phyloP scores from a whole-genome alignment of 169 alveolate genomes.

The Perkinsus olseni region DNA sequence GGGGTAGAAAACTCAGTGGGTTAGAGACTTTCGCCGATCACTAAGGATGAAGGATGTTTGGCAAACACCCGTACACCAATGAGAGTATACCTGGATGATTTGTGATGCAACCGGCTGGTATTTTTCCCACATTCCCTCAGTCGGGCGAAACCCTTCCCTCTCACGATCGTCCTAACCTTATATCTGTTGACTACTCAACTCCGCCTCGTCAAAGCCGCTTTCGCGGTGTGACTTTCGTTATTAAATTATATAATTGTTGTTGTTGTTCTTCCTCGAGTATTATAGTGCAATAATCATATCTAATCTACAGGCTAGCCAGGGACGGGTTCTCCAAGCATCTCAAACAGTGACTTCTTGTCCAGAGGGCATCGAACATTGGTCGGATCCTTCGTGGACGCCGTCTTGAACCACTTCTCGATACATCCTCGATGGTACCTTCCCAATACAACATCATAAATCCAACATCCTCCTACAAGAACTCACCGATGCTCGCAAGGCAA shows the following conservation, averaged over 20 bases:
- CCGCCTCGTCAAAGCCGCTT: not conserved
- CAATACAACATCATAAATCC: not conserved
- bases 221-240: not conserved
- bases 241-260: not conserved
- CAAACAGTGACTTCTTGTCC: not conserved
- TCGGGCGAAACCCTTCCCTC: too few species aligned
- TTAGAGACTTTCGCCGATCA: too few species aligned
- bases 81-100: too few species aligned
- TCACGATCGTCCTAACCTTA: too few species aligned
- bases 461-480: not conserved
- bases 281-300: not conserved
- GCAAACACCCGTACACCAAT: too few species aligned
- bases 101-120: too few species aligned
- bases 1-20: too few species aligned
- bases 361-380: not conserved
- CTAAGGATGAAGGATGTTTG: too few species aligned
- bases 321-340: not conserved
- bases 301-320: not conserved
- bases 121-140: too few species aligned
- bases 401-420: not conserved
- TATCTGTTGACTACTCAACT: too few species aligned
- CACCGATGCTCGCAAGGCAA: not conserved
- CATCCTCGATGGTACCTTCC: not conserved
- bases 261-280: not conserved
- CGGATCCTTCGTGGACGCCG: not conserved